Percentiles rank a stretch among this genome's conserved stretches.
phyloP scores from a whole-genome alignment of 495 filamentous ascomycete genomes.

The Neurospora intermedia region DNA sequence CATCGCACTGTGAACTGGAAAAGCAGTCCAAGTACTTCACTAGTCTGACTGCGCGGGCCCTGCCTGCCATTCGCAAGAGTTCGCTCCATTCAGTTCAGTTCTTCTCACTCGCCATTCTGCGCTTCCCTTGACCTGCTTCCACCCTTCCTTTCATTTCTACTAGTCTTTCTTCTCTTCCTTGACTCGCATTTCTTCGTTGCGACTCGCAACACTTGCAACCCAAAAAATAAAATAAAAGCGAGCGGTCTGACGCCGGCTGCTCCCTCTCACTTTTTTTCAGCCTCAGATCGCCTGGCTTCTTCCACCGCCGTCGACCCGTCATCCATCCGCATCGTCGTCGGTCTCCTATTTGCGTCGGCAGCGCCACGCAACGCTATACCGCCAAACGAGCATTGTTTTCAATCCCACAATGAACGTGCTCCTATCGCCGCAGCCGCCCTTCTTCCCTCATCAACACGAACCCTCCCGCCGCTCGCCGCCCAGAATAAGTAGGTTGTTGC shows the following conservation, averaged over 20 bases:
- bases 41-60: neutral
- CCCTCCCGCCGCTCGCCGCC: conserved; percentile 58
- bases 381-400: conserved; percentile 1
- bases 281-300: neutral
- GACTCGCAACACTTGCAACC: neutral
- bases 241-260: neutral
- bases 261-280: neutral
- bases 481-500: conserved; percentile 50
- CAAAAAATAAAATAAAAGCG: neutral
- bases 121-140: conserved; percentile 3
- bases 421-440: conserved; percentile 46
- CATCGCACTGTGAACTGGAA: neutral
- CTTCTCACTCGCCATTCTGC: conserved; percentile 3
- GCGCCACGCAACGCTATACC: neutral
- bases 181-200: neutral
- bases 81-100: neutral
- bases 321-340: neutral
- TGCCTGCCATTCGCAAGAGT: neutral
- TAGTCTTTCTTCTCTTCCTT: conserved; percentile 2
- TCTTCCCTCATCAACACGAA: conserved; percentile 70
- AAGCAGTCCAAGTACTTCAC: neutral
- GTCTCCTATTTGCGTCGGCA: conserved; percentile 5
- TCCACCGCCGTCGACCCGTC: neutral
- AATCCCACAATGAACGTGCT: conserved; percentile 38
- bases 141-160: neutral